Conservation (phyloP, 495 filamentous ascomycete species). For the Cercophora newfieldiana region DNA sequence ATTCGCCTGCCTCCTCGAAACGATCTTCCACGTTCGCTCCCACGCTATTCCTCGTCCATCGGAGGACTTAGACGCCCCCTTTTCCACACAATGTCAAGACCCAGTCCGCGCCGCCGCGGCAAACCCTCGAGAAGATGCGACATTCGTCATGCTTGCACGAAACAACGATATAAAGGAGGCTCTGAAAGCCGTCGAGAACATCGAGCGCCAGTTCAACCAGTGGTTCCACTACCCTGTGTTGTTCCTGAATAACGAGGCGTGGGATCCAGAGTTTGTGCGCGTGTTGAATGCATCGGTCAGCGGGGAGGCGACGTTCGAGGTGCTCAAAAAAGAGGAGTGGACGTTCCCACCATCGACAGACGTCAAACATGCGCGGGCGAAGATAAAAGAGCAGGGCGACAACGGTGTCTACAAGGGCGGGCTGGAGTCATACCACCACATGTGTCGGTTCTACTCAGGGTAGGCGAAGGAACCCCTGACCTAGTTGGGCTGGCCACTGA, state of each 20-base stretch:
- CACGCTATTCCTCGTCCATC: slow-evolving; percentile 33
- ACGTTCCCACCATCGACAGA: slow-evolving; percentile 88
- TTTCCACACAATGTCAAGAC: slow-evolving; percentile 43
- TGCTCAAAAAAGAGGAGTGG: slow-evolving; percentile 79
- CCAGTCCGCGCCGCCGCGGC: slow-evolving; percentile 46
- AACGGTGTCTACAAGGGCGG: slow-evolving; percentile 91
- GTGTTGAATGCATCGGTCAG: slow-evolving; percentile 76
- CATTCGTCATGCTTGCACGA: slow-evolving; percentile 86
- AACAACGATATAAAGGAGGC: slow-evolving; percentile 90
- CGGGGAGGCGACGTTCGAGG: slow-evolving; percentile 77
- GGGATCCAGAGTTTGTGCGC: slow-evolving; percentile 80
- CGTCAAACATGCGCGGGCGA: slow-evolving; percentile 73
- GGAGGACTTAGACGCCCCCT: slow-evolving; percentile 43
- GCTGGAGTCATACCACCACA: slow-evolving; percentile 96
- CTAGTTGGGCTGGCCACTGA: slow-evolving; percentile 8
- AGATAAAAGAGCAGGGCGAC: slow-evolving; percentile 81
- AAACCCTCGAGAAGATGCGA: slow-evolving; percentile 77
- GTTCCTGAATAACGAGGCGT: slow-evolving; percentile 88
- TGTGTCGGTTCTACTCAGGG: slow-evolving; percentile 96
- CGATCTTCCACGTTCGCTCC: slow-evolving; percentile 27
- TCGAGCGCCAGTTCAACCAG: slow-evolving; percentile 93
- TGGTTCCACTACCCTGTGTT: slow-evolving; percentile 97
- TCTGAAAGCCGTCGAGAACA: slow-evolving; percentile 82
- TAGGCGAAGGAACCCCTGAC: not conserved
- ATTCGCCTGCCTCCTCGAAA: slow-evolving; percentile 30